These are phyloP conservation scores for Mollisia scopiformis DNA, from an alignment of 2,329 filamentous ascomycete genomes.

Conservation along the genomic window DNA sequence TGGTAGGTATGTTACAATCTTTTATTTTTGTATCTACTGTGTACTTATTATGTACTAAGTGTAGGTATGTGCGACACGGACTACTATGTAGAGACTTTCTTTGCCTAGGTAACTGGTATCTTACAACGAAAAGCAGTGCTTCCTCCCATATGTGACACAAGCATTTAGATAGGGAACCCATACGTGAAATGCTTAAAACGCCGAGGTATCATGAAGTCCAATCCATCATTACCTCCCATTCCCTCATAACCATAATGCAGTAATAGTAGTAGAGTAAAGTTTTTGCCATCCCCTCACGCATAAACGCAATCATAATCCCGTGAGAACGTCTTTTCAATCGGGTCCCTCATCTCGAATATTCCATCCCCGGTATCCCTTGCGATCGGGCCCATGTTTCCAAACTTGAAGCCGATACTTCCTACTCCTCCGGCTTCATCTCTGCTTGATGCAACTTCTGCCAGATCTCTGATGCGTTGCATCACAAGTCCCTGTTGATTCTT, in stretches of 20 bases:
- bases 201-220: constrained; percentile 4
- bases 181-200: background rate
- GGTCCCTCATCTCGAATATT: constrained; percentile 27
- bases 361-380: constrained; percentile 16
- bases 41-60: background rate
- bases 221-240: background rate
- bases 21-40: background rate
- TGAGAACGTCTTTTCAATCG: constrained; percentile 46
- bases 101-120: background rate
- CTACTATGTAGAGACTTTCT: background rate
- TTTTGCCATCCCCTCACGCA: constrained; percentile 14
- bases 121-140: background rate
- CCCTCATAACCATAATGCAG: background rate
- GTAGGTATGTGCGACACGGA: too few species aligned
- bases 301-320: constrained; percentile 33
- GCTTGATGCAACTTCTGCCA: constrained; percentile 17
- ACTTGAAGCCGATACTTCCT: constrained; percentile 14
- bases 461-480: constrained; percentile 27
- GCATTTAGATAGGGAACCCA: background rate
- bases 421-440: constrained; percentile 10
- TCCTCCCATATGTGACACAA: background rate
- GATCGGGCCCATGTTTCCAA: constrained; percentile 12
- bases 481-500: constrained; percentile 44
- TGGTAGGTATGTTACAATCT: too few species aligned
- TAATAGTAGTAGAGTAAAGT: background rate